Percentiles rank a stretch among this genome's conserved stretches.
phyloP scores from a whole-genome alignment of 352 stramenopile genomes.

The Globisporangium heterothallicum region DNA sequence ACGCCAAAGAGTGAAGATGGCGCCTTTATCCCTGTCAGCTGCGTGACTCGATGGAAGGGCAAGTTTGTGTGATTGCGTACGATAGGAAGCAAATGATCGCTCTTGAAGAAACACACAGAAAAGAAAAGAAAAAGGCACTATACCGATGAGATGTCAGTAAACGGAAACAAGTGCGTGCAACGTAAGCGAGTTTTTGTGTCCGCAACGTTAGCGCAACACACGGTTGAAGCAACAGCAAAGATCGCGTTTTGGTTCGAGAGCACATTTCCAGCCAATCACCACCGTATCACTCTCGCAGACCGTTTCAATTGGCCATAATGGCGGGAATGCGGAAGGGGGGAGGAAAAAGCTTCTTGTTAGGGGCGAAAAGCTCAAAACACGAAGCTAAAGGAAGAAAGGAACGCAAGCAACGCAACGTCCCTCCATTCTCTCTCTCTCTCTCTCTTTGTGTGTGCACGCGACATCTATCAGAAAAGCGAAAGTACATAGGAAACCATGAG shows the following conservation, averaged over 20 bases:
- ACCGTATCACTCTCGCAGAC: neutral
- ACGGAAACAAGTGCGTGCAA: neutral
- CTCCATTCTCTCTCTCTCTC: neutral
- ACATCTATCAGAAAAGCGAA: neutral
- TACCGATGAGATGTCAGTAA: neutral
- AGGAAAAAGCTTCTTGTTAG: constrained; percentile 3
- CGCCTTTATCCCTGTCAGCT: constrained; percentile 40
- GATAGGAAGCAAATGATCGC: no score
- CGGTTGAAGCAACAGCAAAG: constrained; percentile 7
- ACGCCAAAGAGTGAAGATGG: neutral
- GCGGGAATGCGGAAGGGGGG: constrained; percentile 5
- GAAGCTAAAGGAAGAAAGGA: constrained; percentile 13
- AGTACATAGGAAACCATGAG: constrained; percentile 37
- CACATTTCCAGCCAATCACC: constrained; percentile 12
- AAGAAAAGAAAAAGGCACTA: constrained; percentile 3
- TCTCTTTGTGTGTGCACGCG: neutral
- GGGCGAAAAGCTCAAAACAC: constrained; percentile 4
- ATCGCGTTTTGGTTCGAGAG: constrained; percentile 6
- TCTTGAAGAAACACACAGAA: neutral
- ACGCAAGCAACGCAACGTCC: neutral
- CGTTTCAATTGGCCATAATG: constrained; percentile 1
- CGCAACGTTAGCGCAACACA: neutral
- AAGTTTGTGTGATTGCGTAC: constrained; percentile 41
- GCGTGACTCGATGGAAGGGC: constrained; percentile 62
- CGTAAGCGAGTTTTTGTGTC: neutral